A percentile compares a stretch with the other conserved stretches of the same genome.
Conservation (phyloP, 2,329 filamentous ascomycete species). For the Peltaster fructicola region DNA sequence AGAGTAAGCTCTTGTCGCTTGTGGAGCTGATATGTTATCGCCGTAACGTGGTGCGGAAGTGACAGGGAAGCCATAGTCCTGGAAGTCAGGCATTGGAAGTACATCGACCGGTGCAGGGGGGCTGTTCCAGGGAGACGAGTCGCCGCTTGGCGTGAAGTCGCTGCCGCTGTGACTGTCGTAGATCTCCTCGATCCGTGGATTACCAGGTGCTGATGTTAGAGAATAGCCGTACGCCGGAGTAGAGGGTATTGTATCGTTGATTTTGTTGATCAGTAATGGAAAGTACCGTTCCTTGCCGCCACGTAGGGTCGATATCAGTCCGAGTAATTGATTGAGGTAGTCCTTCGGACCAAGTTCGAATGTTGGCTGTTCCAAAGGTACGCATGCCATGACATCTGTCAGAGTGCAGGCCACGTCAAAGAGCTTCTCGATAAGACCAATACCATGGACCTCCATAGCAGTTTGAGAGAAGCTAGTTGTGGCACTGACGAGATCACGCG, state of each 20-base stretch:
- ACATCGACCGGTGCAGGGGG: too few species aligned
- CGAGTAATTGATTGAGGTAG: conserved; percentile 51
- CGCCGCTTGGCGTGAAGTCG: conserved; percentile 12
- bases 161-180: conserved; percentile 14
- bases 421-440: conserved; percentile 65
- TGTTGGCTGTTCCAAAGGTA: conserved; percentile 34
- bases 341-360: conserved; percentile 54
- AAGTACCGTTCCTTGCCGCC: conserved; percentile 60
- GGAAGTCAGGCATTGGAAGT: too few species aligned
- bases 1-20: too few species aligned
- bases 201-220: conserved; percentile 11
- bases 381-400: conserved; percentile 51
- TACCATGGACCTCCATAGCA: conserved; percentile 56
- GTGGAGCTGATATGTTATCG: too few species aligned
- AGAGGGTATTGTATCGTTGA: conserved; percentile 32
- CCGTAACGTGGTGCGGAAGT: too few species aligned
- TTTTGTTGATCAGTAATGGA: conserved; percentile 58
- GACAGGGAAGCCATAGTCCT: too few species aligned
- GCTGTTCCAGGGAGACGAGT: too few species aligned
- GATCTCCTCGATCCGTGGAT: conserved; percentile 12
- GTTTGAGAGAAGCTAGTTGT: conserved; percentile 54
- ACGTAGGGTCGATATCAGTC: conserved; percentile 51
- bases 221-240: conserved; percentile 12
- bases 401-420: conserved; percentile 59
- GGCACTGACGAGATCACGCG: conserved; percentile 41